phyloP scores from a whole-genome alignment of 2,329 filamentous ascomycete genomes.

The Calonectria multiphialidica region DNA sequence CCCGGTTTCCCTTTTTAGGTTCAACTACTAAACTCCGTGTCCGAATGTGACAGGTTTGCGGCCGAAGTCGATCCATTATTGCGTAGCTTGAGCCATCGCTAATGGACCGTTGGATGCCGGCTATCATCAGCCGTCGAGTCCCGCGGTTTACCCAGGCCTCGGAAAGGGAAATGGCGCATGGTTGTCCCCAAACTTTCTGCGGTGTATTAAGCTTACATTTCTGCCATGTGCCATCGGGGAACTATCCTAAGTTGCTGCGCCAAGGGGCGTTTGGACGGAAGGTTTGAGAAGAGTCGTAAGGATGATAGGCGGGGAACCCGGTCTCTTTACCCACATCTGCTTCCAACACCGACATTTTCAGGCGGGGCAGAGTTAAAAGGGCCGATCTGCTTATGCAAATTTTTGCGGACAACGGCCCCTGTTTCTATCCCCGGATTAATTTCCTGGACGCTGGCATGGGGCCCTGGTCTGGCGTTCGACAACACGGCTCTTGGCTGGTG shows the following conservation, averaged over 20 bases:
- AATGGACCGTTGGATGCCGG: background rate
- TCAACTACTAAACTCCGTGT: background rate
- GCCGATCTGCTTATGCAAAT: background rate
- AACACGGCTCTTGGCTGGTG: background rate
- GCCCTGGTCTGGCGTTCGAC: background rate
- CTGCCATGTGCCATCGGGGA: background rate
- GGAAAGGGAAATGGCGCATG: background rate
- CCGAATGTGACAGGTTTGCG: background rate
- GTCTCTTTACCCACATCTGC: background rate
- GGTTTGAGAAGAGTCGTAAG: background rate
- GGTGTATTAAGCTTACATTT: background rate
- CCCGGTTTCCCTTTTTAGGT: background rate
- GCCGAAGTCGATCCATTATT: background rate
- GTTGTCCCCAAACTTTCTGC: background rate
- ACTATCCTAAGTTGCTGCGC: background rate
- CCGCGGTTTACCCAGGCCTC: slow-evolving; percentile 1
- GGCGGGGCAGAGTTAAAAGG: background rate
- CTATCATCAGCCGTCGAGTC: background rate
- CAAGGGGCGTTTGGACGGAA: background rate
- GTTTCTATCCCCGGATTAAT: background rate
- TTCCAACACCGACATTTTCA: background rate
- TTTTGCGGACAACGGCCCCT: background rate
- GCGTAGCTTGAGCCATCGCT: background rate
- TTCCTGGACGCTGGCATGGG: background rate
- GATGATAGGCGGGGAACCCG: slow-evolving; percentile 4